Conservation (phyloP, 441 rosid genomes). For the Corymbia citriodora region DNA sequence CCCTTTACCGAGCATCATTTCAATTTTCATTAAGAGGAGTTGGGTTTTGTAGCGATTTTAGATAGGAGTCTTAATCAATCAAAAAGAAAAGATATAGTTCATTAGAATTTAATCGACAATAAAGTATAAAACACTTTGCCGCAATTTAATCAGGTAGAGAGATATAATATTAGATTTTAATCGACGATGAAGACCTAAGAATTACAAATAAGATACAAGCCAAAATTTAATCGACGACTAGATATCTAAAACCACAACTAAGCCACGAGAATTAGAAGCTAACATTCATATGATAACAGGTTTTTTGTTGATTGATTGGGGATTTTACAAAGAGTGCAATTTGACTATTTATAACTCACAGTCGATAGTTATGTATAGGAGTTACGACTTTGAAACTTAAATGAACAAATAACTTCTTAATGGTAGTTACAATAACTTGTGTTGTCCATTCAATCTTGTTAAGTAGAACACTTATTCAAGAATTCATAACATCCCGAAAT, state of each 20-base stretch:
- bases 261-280: neutral
- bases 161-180: no score
- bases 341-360: neutral
- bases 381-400: neutral
- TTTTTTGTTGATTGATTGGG: no score
- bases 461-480: neutral
- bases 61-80: neutral
- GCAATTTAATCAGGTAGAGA: no score
- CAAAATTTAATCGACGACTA: no score
- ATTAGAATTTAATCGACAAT: accelerated
- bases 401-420: neutral
- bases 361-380: no score
- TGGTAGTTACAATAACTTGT: neutral
- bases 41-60: accelerated
- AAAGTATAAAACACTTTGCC: no score
- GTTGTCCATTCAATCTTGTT: no score
- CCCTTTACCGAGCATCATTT: neutral
- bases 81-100: no score
- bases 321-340: neutral
- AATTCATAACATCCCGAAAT: neutral
- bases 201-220: neutral
- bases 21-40: no score
- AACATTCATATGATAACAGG: no score
- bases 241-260: no score
- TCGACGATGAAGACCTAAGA: accelerated